phyloP scores from a whole-genome alignment of 306 rosid species.

The Crotalaria pallida region DNA sequence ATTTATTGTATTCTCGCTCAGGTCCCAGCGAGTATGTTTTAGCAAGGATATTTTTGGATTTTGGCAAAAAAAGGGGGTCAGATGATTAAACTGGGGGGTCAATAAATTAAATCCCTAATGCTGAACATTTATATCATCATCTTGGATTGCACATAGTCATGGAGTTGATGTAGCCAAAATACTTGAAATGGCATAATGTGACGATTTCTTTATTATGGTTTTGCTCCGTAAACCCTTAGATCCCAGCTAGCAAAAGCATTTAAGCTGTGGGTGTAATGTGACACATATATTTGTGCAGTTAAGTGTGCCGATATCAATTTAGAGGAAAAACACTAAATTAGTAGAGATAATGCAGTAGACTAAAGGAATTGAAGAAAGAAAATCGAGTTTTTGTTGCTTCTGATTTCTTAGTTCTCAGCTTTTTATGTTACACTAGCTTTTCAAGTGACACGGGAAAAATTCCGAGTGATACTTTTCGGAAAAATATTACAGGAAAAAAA shows the following conservation, averaged over 20 bases:
- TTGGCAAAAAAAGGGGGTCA: too few species aligned
- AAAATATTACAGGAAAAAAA: too few species aligned
- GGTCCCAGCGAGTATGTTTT: too few species aligned
- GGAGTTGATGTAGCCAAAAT: neutral
- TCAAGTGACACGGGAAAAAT: too few species aligned
- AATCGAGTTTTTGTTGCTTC: too few species aligned
- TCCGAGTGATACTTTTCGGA: too few species aligned
- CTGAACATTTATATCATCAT: neutral
- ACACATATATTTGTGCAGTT: neutral
- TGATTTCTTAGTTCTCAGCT: too few species aligned
- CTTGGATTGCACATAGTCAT: neutral
- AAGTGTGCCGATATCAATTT: constrained; percentile 4
- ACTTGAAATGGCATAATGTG: neutral
- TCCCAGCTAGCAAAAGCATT: neutral
- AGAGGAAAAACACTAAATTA: neutral
- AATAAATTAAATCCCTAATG: too few species aligned
- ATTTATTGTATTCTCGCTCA: too few species aligned
- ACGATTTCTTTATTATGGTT: neutral
- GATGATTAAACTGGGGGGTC: too few species aligned
- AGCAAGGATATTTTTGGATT: too few species aligned
- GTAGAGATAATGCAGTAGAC: neutral
- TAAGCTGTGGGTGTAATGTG: neutral
- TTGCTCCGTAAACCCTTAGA: neutral
- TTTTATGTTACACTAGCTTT: too few species aligned
- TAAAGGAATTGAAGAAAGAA: neutral